Evolutionary conservation across 495 filamentous ascomycete species (phyloP), one percentile per base, ranked within the genome.

Genomic region (Mytilinidion resinicola): DNA sequence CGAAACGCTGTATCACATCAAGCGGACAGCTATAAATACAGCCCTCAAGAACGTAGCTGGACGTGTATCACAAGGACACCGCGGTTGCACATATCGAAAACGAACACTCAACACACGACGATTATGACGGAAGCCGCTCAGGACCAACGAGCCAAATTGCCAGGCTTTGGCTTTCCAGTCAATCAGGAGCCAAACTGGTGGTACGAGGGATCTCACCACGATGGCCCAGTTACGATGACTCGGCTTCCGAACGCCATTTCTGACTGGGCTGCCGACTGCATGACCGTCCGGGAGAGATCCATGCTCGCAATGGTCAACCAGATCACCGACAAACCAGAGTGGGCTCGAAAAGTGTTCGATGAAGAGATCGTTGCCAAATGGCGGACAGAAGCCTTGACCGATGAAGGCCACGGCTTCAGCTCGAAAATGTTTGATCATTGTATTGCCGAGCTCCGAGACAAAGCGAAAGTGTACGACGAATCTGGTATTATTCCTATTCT

Each of bases 381-480:
- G 54, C 42, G 43, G 15, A 41, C 12, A 3, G 54, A 57, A 19
- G 25, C 20, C 19, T 12, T 59, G 11, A 35, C 33, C 14, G 34
- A 49, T 21, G 17, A 20, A 30, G 46, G 20, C 46, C 17, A 49
- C 6, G 46, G 46, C 14, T 49, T 49, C 14, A 21, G 19, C 8
- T 19, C 8, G 20, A 33, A 25, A 0, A 49, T 49, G 46, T 49
- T 49, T 49, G 46, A 49, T 9, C 54, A 67, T 69, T 72, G 70
- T 36, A 34, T 68, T 7, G 47, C 62, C 19, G 72, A 73, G 39
- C 61, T 71, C 8, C 63, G 56, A 10, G 59, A 56, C 36, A 70
- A 72, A 57, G 68, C 67, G 20, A 37, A 50, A 14, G 41, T 51
- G 12, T 68, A 58, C 53, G 17, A 61, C 15, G 20, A 57, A 21